Conservation (phyloP, 1,139 yeast species). For the Geotrichum candidum region DNA sequence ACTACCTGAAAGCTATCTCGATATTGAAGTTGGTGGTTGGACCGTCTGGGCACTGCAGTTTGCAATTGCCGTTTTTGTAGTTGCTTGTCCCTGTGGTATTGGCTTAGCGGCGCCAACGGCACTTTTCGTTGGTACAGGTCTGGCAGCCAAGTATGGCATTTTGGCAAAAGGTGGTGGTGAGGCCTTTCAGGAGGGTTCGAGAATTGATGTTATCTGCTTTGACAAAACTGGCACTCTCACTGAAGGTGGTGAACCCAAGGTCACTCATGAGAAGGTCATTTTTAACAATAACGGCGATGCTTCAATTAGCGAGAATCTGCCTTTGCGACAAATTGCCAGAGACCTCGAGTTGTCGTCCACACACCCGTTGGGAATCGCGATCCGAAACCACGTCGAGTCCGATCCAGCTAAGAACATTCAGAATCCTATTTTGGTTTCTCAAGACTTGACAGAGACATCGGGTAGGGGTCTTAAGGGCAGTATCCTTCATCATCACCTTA, state of each 20-base stretch:
- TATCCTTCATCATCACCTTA: slow-evolving; percentile 24
- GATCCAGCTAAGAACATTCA: slow-evolving; percentile 12
- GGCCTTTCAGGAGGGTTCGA: slow-evolving; percentile 73
- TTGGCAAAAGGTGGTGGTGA: slow-evolving; percentile 77
- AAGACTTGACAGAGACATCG: slow-evolving; percentile 45
- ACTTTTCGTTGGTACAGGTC: slow-evolving; percentile 81
- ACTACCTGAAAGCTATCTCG: slow-evolving; percentile 52
- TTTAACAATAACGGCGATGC: slow-evolving; percentile 3
- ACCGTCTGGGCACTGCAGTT: slow-evolving; percentile 70
- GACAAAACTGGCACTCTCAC: slow-evolving; percentile 81
- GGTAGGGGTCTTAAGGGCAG: slow-evolving; percentile 56
- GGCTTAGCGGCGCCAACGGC: slow-evolving; percentile 94
- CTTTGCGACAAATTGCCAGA: slow-evolving; percentile 45
- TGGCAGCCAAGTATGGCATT: slow-evolving; percentile 76
- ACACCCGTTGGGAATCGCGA: slow-evolving; percentile 64
- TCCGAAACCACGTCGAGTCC: slow-evolving; percentile 41
- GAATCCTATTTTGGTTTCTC: slow-evolving; percentile 40
- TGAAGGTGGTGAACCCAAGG: slow-evolving; percentile 50
- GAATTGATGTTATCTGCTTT: slow-evolving; percentile 58
- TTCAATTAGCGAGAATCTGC: slow-evolving; percentile 17
- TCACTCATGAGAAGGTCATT: slow-evolving; percentile 44
- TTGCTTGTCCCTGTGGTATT: slow-evolving; percentile 90
- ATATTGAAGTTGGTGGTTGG: slow-evolving; percentile 70
- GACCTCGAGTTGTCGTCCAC: slow-evolving; percentile 61
- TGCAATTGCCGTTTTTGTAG: slow-evolving; percentile 73